Conservation (phyloP, 2,329 filamentous ascomycete species). For the Talaromyces sp. region DNA sequence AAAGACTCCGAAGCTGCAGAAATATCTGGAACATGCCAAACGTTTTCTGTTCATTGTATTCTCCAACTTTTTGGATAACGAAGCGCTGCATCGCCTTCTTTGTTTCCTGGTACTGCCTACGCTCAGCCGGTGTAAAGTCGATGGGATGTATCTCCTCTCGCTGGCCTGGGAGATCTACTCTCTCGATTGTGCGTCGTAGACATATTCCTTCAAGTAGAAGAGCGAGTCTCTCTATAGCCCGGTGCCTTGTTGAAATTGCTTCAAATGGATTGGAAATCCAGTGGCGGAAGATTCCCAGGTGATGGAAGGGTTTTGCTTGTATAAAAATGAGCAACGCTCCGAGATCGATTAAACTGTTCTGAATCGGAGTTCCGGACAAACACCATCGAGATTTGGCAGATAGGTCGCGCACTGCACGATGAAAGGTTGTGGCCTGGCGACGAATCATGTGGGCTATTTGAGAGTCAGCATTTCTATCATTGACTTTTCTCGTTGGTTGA, state of each 20-base stretch:
- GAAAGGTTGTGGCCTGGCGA: constrained; percentile 45
- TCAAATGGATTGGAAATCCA: constrained; percentile 44
- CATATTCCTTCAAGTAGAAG: constrained; percentile 31
- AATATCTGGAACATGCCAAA: constrained; percentile 48
- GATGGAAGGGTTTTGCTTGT: constrained; percentile 42
- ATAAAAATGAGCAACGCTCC: constrained; percentile 52
- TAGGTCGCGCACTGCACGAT: constrained; percentile 43
- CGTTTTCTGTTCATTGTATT: constrained; percentile 34
- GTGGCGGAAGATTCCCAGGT: constrained; percentile 41
- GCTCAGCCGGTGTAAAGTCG: constrained; percentile 31
- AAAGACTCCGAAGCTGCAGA: constrained; percentile 48
- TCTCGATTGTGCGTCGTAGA: constrained; percentile 23
- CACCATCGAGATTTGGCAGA: constrained; percentile 50
- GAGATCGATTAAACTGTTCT: constrained; percentile 53
- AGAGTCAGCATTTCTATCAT: not conserved
- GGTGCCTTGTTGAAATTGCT: constrained; percentile 23
- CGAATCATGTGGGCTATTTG: constrained; percentile 50
- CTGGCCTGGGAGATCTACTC: constrained; percentile 27
- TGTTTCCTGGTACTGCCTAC: constrained; percentile 36
- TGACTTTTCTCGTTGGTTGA: not conserved
- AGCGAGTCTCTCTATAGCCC: constrained; percentile 26
- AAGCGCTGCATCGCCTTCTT: constrained; percentile 37
- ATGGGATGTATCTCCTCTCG: constrained; percentile 27
- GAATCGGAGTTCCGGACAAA: constrained; percentile 53
- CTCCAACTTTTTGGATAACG: constrained; percentile 37